A percentile compares a stretch with the other conserved stretches of the same genome.
These are phyloP conservation scores for Sporothrix luriei DNA, from an alignment of 2,329 filamentous ascomycete species.

Conservation along the genomic window DNA sequence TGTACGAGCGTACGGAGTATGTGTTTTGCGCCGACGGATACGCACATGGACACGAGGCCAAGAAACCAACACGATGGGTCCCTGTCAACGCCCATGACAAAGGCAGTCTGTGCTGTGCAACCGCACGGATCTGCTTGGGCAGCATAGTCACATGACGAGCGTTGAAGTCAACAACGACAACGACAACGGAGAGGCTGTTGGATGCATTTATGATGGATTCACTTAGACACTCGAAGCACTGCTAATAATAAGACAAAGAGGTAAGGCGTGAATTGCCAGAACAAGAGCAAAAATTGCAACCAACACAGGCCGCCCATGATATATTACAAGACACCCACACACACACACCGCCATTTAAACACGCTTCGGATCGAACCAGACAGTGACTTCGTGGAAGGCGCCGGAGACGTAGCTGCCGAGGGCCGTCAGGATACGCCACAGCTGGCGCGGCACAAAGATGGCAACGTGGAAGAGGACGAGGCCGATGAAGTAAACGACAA, in stretches of 20 bases:
- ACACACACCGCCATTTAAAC: not conserved
- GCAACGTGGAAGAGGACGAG: not conserved
- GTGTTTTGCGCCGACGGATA: not conserved
- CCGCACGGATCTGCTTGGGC: slow-evolving; percentile 4
- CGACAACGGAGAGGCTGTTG: not conserved
- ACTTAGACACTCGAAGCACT: no score
- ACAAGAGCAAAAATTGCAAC: not conserved
- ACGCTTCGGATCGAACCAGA: slow-evolving; percentile 30
- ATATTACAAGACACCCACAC: not conserved
- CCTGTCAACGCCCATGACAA: not conserved
- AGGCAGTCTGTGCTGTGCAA: not conserved
- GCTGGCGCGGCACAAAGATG: slow-evolving; percentile 24
- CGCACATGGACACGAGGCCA: not conserved
- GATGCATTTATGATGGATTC: no score
- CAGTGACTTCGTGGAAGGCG: slow-evolving; percentile 24
- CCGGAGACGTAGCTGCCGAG: not conserved
- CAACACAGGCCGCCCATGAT: not conserved
- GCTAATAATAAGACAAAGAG: no score
- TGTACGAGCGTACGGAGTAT: not conserved
- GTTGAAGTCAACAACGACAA: not conserved
- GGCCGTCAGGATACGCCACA: slow-evolving; percentile 27
- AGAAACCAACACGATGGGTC: not conserved
- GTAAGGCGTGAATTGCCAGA: no score
- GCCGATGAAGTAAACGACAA: slow-evolving; percentile 36
- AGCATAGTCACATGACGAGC: slow-evolving; percentile 9